Conservation (phyloP, 768 basidiomycete genomes). For the Hygrophoropsis aurantiaca region DNA sequence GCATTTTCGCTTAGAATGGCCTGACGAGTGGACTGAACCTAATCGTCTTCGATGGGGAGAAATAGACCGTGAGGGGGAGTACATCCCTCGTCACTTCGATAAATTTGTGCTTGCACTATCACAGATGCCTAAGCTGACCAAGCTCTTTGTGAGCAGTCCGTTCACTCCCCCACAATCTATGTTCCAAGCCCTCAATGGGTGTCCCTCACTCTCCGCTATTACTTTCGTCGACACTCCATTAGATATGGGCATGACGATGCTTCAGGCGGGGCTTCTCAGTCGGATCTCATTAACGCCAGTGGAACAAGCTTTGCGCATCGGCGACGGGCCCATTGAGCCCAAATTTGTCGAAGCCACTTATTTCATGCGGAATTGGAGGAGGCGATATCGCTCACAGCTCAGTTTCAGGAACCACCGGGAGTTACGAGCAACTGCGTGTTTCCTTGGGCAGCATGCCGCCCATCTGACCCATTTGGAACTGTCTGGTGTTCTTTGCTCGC, state of each 20-base stretch:
- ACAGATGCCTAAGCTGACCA: conserved; percentile 29
- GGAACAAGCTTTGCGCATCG: conserved; percentile 33
- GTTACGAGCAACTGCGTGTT: conserved; percentile 26
- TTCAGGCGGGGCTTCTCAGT: conserved; percentile 23
- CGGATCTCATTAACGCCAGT: conserved; percentile 30
- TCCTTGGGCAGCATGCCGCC: conserved; percentile 29
- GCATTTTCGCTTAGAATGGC: conserved; percentile 33
- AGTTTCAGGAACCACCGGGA: conserved; percentile 28
- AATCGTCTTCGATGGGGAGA: conserved; percentile 31
- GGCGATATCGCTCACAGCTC: conserved; percentile 32
- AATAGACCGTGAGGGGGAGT: conserved; percentile 31
- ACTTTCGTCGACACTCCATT: conserved; percentile 33
- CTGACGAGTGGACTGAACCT: conserved; percentile 37
- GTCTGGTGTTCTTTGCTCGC: conserved; percentile 28
- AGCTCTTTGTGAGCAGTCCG: conserved; percentile 27
- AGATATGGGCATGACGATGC: conserved; percentile 33
- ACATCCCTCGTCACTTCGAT: conserved; percentile 27
- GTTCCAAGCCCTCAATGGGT: conserved; percentile 27
- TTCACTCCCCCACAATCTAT: conserved; percentile 31
- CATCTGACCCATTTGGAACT: conserved; percentile 30
- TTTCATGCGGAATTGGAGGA: conserved; percentile 35
- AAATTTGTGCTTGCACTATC: conserved; percentile 22
- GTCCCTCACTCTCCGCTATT: conserved; percentile 24
- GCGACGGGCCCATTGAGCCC: conserved; percentile 32
- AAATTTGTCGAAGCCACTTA: conserved; percentile 30